Base-by-base conservation (phyloP, 108 stramenopile species). In the Fragilaria crotonensis region DNA sequence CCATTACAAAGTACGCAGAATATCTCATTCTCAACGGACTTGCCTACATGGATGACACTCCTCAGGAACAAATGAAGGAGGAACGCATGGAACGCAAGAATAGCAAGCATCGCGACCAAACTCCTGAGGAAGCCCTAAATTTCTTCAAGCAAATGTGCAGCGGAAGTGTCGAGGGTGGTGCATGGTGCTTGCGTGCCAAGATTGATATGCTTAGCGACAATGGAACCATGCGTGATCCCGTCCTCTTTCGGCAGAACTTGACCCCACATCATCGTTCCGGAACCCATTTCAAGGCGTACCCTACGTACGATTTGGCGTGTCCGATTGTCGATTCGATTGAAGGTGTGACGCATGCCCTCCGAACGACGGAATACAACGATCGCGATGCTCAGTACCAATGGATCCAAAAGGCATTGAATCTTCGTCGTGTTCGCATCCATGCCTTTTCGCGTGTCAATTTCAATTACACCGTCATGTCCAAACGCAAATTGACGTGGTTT, bases 321-420 rank as follows among this genome's bases (percentile, higher is more conserved):
- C 99, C 99, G 36, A 97, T 99, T 66, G 96, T 99, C n/a, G 99
- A 99, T 75, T 76, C 78, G 17, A 56, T 98, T 23, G 99, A 99
- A 62, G 99, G 99, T 11, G 97, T 99, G 30, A 97, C 95, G 4
- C 99, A 99, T 72, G 97, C 97, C 4, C 66, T 98, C 25, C 93
- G 99, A 29, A 98, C 97, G 7, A 99, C 97, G 18, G 97, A 99
- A 71, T 99, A 98, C 84, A 93, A 96, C 66, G 99, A 98, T 70
- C 80, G 90, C 73, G 55, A 98, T 68, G 93, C 85, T 60, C 97
- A 98, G 72, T 99, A 97, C 70, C 78, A 82, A 30, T 97, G 93
- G 90, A 72, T 99, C 66, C 84, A 80, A 51, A 73, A 71, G 31
- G 77, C 84, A 3, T 65, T 99, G 48, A 81, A 82, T 27, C 56